phyloP scores from a whole-genome alignment of 495 filamentous ascomycete species.

The Neurospora sp. region DNA sequence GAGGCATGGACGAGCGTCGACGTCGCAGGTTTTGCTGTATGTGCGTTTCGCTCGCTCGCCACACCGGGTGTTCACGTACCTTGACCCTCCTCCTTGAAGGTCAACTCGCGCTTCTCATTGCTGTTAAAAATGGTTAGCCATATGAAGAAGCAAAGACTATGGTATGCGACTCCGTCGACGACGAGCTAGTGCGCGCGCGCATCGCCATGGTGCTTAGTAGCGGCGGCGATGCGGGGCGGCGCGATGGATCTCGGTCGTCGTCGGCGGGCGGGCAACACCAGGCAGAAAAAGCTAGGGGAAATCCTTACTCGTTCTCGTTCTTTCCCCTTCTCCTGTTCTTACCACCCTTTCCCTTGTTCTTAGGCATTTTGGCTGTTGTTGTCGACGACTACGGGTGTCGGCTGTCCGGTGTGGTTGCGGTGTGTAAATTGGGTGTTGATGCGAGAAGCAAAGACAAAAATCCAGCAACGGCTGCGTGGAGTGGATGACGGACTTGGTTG shows the following conservation, averaged over 20 bases:
- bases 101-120: constrained; percentile 96
- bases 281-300: neutral
- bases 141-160: neutral
- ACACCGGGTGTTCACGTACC: constrained; percentile 33
- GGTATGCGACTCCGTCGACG: neutral
- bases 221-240: neutral
- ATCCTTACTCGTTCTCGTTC: constrained; percentile 75
- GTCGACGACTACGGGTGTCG: neutral
- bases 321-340: constrained; percentile 98
- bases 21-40: neutral
- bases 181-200: neutral
- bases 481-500: neutral
- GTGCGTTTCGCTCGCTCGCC: constrained; percentile 4
- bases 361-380: constrained; percentile 17
- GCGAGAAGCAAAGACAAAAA: neutral
- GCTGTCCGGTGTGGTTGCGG: neutral
- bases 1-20: neutral
- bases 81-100: constrained; percentile 98
- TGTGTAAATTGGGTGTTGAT: neutral
- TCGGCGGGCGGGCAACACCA: neutral
- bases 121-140: constrained; percentile 29
- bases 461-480: neutral
- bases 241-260: neutral
- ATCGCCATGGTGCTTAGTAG: neutral
- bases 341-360: constrained; percentile 61